Conservation (phyloP, 1,139 yeast genomes). For the Yamadazyma triangularis region DNA sequence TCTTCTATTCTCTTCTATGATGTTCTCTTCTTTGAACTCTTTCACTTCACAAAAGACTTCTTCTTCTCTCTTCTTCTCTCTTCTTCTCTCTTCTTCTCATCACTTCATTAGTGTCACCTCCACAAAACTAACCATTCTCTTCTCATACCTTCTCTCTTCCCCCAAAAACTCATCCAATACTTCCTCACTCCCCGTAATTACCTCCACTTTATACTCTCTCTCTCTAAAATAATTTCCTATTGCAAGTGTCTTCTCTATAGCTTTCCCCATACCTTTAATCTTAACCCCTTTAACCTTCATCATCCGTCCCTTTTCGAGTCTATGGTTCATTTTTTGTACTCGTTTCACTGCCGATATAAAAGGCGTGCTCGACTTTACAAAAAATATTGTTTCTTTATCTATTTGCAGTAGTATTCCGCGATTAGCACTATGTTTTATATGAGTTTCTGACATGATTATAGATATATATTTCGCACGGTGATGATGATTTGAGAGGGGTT, state of each 20-base stretch:
- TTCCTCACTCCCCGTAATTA: slow-evolving; percentile 53
- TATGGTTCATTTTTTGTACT: slow-evolving; percentile 42
- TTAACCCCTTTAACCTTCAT: slow-evolving; percentile 40
- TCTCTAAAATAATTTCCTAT: slow-evolving; percentile 40
- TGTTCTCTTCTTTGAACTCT: too few species aligned
- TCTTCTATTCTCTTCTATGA: too few species aligned
- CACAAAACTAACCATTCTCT: slow-evolving; percentile 55
- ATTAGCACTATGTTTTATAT: slow-evolving; percentile 46
- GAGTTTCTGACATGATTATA: too few species aligned
- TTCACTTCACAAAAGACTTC: too few species aligned
- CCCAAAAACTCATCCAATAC: slow-evolving; percentile 60
- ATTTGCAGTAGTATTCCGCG: slow-evolving; percentile 22
- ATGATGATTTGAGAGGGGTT: too few species aligned
- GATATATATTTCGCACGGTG: too few species aligned
- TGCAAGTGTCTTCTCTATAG: slow-evolving; percentile 54
- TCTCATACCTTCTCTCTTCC: slow-evolving; percentile 36
- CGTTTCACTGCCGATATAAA: slow-evolving; percentile 59
- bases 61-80: too few species aligned
- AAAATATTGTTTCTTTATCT: slow-evolving; percentile 45
- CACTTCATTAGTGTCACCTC: too few species aligned
- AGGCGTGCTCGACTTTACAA: slow-evolving; percentile 58
- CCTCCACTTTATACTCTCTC: slow-evolving; percentile 43
- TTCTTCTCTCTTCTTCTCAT: slow-evolving; percentile 44
- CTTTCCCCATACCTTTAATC: slow-evolving; percentile 66
- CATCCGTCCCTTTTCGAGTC: slow-evolving; percentile 34